phyloP scores from a whole-genome alignment of 208 protist species.

The Leishmania amazonensis region DNA sequence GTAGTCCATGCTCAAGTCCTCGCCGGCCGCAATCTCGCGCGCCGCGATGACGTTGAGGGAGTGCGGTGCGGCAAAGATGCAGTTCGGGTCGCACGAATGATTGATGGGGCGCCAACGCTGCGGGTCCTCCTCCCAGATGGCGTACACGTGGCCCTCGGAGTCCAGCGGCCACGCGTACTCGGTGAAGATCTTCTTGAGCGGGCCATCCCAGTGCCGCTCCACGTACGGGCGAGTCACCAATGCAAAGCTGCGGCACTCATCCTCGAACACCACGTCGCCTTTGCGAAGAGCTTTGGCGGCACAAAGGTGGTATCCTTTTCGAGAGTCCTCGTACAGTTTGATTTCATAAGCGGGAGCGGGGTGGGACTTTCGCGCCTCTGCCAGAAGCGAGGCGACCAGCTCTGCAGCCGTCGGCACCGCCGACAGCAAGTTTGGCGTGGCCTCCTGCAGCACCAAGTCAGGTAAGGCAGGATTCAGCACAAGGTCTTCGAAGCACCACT shows the following conservation, averaged over 20 bases:
- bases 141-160: conserved; percentile 83
- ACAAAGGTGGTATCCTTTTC: conserved; percentile 70
- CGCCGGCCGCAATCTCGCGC: conserved; percentile 62
- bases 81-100: conserved; percentile 89
- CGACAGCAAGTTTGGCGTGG: not conserved
- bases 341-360: conserved; percentile 34
- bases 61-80: conserved; percentile 74
- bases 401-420: not conserved
- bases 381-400: conserved; percentile 20
- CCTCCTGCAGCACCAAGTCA: not conserved
- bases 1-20: conserved; percentile 91
- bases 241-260: conserved; percentile 76
- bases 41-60: conserved; percentile 87
- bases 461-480: conserved; percentile 15
- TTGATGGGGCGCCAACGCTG: conserved; percentile 84
- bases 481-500: conserved; percentile 50
- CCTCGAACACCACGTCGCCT: conserved; percentile 75
- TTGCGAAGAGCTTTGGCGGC: conserved; percentile 46
- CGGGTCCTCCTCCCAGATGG: conserved; percentile 83
- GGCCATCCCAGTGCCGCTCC: conserved; percentile 49
- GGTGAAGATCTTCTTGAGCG: conserved; percentile 62
- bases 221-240: conserved; percentile 76
- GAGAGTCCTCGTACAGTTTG: conserved; percentile 39
- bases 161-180: conserved; percentile 92
- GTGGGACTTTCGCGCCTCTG: conserved; percentile 22